A percentile compares a stretch with the other conserved stretches of the same genome.
phyloP scores from a whole-genome alignment of 2,329 filamentous ascomycete species.

The Mollisiaceae sp. region DNA sequence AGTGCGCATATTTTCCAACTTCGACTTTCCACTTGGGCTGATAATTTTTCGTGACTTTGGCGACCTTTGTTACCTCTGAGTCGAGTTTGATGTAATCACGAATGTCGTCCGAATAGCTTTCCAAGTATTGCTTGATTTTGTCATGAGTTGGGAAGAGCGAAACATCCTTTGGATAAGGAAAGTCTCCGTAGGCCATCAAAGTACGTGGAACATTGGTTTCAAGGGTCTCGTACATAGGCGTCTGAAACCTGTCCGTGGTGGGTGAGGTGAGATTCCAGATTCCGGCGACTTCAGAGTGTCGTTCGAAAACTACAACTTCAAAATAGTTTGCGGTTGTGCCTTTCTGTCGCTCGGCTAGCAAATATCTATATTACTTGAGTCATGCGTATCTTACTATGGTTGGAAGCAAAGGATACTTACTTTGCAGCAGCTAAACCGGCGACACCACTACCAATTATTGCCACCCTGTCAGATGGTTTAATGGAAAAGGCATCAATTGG shows the following conservation, averaged over 20 bases:
- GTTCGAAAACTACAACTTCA: slow-evolving; percentile 12
- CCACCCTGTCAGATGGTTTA: no score
- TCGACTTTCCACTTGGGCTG: slow-evolving; percentile 6
- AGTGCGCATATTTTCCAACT: neutral
- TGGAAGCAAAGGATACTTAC: neutral
- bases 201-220: slow-evolving; percentile 10
- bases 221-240: slow-evolving; percentile 9
- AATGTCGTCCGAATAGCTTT: neutral
- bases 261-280: slow-evolving; percentile 11
- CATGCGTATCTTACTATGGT: neutral
- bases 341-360: neutral
- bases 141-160: slow-evolving; percentile 10
- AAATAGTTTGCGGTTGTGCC: neutral
- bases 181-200: slow-evolving; percentile 1
- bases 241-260: neutral
- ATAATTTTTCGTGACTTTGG: neutral
- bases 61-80: neutral
- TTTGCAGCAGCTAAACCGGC: neutral
- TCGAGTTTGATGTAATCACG: neutral
- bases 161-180: neutral
- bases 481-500: no score
- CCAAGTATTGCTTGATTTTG: slow-evolving; percentile 9
- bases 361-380: slow-evolving; percentile 2
- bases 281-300: neutral
- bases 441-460: neutral